These are phyloP conservation scores for Hypoxylon sp. DNA, from an alignment of 2,329 filamentous ascomycete genomes.

Conservation along the genomic window DNA sequence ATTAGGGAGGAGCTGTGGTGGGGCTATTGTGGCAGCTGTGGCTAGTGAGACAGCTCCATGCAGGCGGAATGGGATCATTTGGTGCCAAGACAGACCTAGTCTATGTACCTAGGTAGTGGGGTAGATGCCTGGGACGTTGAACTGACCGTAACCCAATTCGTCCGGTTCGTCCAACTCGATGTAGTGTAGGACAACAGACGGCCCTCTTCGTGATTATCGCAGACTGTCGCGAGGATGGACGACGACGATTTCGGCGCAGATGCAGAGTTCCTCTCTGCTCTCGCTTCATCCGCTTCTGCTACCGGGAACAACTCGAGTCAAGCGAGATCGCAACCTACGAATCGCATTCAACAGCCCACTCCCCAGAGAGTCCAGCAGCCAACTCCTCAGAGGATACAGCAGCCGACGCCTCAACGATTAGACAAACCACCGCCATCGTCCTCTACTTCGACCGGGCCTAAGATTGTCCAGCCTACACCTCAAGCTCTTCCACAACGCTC, in stretches of 20 bases:
- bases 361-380: slow-evolving; percentile 40
- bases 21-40: slow-evolving; percentile 22
- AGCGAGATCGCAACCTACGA: slow-evolving; percentile 44
- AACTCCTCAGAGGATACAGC: slow-evolving; percentile 60
- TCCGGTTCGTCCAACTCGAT: neutral
- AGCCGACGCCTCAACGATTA: slow-evolving; percentile 68
- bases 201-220: slow-evolving; percentile 22
- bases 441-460: slow-evolving; percentile 59
- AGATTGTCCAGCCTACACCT: slow-evolving; percentile 88
- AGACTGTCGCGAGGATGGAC: slow-evolving; percentile 51
- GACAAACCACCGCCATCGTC: slow-evolving; percentile 65
- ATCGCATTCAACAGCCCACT: slow-evolving; percentile 55
- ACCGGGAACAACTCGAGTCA: slow-evolving; percentile 44
- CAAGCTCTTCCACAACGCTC: slow-evolving; percentile 80
- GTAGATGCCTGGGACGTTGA: slow-evolving; percentile 8
- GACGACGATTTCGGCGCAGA: slow-evolving; percentile 65
- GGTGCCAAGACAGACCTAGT: slow-evolving; percentile 19
- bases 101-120: too few species aligned
- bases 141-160: slow-evolving; percentile 1
- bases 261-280: slow-evolving; percentile 58
- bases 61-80: neutral
- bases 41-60: slow-evolving; percentile 11
- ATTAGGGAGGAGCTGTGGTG: slow-evolving; percentile 9
- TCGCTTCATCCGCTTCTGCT: slow-evolving; percentile 52
- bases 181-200: neutral